A percentile compares a stretch with the other conserved stretches of the same genome.
phyloP scores from a whole-genome alignment of 2,329 filamentous ascomycete species.

The Aspergillus ustus region DNA sequence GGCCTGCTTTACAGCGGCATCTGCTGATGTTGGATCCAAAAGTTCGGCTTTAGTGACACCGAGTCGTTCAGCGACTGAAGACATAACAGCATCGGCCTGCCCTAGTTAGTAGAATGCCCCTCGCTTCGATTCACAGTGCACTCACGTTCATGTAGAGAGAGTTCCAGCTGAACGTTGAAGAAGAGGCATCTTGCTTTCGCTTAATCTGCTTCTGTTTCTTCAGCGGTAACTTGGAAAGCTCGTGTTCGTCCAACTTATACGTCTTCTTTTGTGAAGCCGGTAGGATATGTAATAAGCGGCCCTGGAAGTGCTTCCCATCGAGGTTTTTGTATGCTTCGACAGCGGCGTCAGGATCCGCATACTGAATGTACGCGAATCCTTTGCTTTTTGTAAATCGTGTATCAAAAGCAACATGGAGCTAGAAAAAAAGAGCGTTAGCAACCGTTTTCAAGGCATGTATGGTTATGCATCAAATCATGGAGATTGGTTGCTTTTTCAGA shows the following conservation, averaged over 20 bases:
- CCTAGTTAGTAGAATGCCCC: constrained; percentile 26
- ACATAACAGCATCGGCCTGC: constrained; percentile 80
- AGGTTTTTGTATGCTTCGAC: constrained; percentile 76
- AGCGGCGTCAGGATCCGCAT: constrained; percentile 71
- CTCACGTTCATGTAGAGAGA: constrained; percentile 95
- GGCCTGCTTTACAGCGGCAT: constrained; percentile 94
- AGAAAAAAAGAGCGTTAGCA: constrained; percentile 52
- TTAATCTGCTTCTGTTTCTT: constrained; percentile 94
- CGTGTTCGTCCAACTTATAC: constrained; percentile 81
- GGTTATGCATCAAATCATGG: constrained; percentile 27
- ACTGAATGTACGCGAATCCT: constrained; percentile 89
- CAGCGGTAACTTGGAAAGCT: constrained; percentile 85
- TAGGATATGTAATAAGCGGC: constrained; percentile 86
- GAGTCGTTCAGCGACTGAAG: constrained; percentile 82
- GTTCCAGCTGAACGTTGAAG: constrained; percentile 92
- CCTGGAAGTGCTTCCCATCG: constrained; percentile 89
- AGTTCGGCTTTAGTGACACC: constrained; percentile 90
- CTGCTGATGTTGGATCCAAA: constrained; percentile 91
- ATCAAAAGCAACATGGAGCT: constrained; percentile 87
- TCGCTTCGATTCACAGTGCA: constrained; percentile 7
- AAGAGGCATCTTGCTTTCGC: constrained; percentile 78
- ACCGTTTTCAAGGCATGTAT: constrained; percentile 28
- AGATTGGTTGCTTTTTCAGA: constrained; percentile 64
- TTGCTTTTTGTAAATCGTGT: constrained; percentile 73
- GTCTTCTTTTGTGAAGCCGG: constrained; percentile 83